Conservation (phyloP, 1,284 basidiomycete species). For the Tremellales sp. region DNA sequence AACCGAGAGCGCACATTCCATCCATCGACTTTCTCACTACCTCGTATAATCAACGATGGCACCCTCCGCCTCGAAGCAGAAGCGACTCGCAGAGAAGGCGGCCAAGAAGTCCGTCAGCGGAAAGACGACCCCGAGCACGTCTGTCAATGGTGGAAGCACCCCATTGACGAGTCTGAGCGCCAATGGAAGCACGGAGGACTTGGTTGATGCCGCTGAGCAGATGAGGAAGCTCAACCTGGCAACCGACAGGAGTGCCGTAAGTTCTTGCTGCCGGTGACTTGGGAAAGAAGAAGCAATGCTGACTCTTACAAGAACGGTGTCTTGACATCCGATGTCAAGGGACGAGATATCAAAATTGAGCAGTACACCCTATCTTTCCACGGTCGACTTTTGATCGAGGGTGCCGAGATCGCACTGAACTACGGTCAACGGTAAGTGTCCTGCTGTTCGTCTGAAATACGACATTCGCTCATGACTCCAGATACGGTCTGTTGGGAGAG, state of each 20-base stretch:
- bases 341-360: slow-evolving; percentile 96
- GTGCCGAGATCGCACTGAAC: slow-evolving; percentile 85
- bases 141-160: slow-evolving; percentile 60
- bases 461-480: slow-evolving; percentile 14
- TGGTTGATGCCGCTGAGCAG: slow-evolving; percentile 47
- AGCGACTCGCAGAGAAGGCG: slow-evolving; percentile 83
- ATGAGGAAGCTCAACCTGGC: slow-evolving; percentile 86
- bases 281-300: background rate
- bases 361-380: slow-evolving; percentile 96
- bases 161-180: slow-evolving; percentile 72
- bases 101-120: slow-evolving; percentile 57
- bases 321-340: slow-evolving; percentile 84
- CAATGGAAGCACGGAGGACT: slow-evolving; percentile 62
- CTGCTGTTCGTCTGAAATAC: background rate
- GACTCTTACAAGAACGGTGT: slow-evolving; percentile 63
- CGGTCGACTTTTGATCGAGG: slow-evolving; percentile 87
- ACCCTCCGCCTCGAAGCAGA: slow-evolving; percentile 53
- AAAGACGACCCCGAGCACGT: slow-evolving; percentile 59
- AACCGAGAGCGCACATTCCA: no score
- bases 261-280: slow-evolving; percentile 12
- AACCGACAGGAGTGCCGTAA: slow-evolving; percentile 68
- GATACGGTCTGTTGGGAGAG: slow-evolving; percentile 88
- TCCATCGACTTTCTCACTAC: no score
- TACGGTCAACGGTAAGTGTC: slow-evolving; percentile 77
- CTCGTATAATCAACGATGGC: slow-evolving; percentile 46